Evolutionary conservation across 2,329 filamentous ascomycete genomes (phyloP), one percentile per base, ranked within the genome.

Genomic region (Aspergillus alliaceus): DNA sequence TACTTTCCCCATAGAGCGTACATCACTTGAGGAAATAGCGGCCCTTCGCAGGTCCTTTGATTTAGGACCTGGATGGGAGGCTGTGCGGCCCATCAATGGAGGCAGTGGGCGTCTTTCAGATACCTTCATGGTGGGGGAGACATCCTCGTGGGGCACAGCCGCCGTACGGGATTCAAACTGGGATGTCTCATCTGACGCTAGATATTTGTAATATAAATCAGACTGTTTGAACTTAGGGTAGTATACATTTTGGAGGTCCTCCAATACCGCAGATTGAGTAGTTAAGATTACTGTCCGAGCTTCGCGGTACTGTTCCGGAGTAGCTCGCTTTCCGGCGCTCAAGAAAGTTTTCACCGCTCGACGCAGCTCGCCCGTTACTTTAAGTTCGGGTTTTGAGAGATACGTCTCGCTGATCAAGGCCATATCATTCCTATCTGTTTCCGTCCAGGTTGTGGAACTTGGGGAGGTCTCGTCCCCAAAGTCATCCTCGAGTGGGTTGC

Each of bases 201-300:
- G 81, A 71, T 93, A 97, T 72, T 99, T 99, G 80, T 95, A 98
- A 72, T 92, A 99, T 0, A 99, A 76, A 69, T 98, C 95, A 0
- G 95, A 96, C 65, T 87, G 90, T 69, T 93, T 96, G 79, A 99
- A 99, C 20, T 85, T 86, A 18, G 89, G 86, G 62, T 95, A 95
- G 69, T 96, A 86, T 14, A 84, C 85, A 22, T 86, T 85, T 67
- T 92, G 88, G 85, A 99, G 90, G 65, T 90, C 87, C 59, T 96
- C 90, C 56, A 97, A 82, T 0, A 93, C 89, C 2, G 86, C 83
- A 18, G 90, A 93, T 71, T 99, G 95, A 0, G 90, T 88, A 59
- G 84, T 85, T 37, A 99, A 73, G 24, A 99, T 88, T 32, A 91
- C 89, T 34, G 88, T 87, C 35, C 95, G 84, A 29, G 95, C 95